phyloP scores from a whole-genome alignment of 768 basidiomycete species.

The Phlegmacium glaucopus region DNA sequence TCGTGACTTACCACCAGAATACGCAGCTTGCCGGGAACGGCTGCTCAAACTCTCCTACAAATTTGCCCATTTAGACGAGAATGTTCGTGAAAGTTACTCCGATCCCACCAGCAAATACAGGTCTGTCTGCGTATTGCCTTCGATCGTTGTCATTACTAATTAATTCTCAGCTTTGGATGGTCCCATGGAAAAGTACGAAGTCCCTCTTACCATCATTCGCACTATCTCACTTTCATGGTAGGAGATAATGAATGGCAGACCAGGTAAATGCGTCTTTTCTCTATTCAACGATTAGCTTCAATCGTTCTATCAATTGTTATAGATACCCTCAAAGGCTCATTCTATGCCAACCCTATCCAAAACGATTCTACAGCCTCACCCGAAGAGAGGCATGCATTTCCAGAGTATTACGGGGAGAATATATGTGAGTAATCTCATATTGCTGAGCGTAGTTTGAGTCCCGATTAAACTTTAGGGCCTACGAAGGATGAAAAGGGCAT shows the following conservation, averaged over 20 bases:
- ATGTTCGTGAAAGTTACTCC: constrained; percentile 67
- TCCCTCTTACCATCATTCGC: no score
- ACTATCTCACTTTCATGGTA: constrained; percentile 19
- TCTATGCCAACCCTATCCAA: constrained; percentile 83
- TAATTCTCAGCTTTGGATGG: constrained; percentile 80
- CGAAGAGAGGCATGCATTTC: constrained; percentile 53
- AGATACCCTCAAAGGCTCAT: constrained; percentile 91
- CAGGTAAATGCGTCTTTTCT: constrained; percentile 40
- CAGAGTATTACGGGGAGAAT: constrained; percentile 85
- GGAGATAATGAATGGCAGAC: constrained; percentile 97
- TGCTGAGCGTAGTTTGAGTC: background rate
- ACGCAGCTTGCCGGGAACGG: constrained; percentile 58
- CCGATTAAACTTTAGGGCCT: constrained; percentile 50
- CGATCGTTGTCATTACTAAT: background rate
- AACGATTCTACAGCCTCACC: constrained; percentile 62
- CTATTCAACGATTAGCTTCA: background rate
- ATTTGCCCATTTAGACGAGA: constrained; percentile 71
- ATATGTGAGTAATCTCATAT: constrained; percentile 56
- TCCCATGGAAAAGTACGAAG: constrained; percentile 80
- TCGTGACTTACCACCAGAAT: constrained; percentile 73
- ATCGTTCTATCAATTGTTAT: constrained; percentile 1
- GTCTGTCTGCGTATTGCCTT: constrained; percentile 37
- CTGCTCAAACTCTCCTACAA: constrained; percentile 72
- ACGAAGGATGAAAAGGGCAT: constrained; percentile 50
- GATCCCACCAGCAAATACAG: constrained; percentile 74